These are phyloP conservation scores for Rhododendron mucronatum DNA, from an alignment of 148 eudicot species.

Conservation along the genomic window DNA sequence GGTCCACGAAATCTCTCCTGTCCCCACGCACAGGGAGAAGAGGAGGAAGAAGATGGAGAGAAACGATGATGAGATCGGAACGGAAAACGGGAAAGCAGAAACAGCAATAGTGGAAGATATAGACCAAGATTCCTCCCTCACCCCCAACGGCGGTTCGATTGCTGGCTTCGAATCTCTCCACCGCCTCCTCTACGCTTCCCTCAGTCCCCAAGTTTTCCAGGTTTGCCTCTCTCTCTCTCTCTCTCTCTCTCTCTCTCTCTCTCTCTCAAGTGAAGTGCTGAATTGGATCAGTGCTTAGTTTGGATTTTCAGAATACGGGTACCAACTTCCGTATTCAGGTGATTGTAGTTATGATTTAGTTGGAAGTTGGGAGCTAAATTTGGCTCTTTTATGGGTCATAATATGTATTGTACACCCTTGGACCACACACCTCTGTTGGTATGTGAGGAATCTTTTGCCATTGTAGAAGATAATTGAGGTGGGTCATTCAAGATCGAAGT, in stretches of 20 bases:
- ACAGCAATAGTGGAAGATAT: not conserved
- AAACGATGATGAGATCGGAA: slow-evolving; percentile 17
- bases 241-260: no score
- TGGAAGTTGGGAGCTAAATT: not conserved
- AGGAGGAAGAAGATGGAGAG: slow-evolving; percentile 15
- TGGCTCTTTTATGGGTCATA: not conserved
- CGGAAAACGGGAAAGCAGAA: slow-evolving; percentile 19
- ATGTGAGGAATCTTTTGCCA: not conserved
- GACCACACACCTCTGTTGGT: not conserved
- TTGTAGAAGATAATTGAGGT: not conserved
- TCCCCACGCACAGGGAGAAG: not conserved
- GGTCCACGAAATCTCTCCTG: not conserved
- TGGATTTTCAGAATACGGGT: not conserved
- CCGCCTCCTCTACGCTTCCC: slow-evolving; percentile 61
- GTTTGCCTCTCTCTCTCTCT: slow-evolving; percentile 13
- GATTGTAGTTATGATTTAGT: not conserved
- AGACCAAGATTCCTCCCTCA: not conserved
- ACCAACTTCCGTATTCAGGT: not conserved
- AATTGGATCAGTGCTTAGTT: not conserved
- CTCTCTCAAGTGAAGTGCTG: no score
- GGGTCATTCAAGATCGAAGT: not conserved
- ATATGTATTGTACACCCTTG: not conserved
- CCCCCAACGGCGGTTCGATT: slow-evolving; percentile 48
- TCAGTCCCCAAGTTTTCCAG: slow-evolving; percentile 56
- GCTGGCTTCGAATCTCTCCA: slow-evolving; percentile 84